Conservation (phyloP, 139 green algal genomes). For the Limnomonas spitsbergensis region DNA sequence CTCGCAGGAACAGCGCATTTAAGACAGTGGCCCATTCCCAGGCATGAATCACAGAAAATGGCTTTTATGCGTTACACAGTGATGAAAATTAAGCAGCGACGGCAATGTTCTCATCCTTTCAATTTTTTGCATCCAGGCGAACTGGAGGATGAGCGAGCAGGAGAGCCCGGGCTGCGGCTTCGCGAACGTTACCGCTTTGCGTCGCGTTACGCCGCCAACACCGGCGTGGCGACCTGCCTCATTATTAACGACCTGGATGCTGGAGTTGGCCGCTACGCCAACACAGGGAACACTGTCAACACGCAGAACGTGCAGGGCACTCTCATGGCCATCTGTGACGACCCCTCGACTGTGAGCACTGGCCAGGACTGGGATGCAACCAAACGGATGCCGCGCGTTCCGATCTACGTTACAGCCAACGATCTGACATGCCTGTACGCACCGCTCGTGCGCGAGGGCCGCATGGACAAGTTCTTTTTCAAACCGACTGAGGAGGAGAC, state of each 20-base stretch:
- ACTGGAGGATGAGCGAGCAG: slow-evolving; percentile 40
- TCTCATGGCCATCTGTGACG: slow-evolving; percentile 48
- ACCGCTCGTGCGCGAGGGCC: slow-evolving; percentile 50
- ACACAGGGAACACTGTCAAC: slow-evolving; percentile 47
- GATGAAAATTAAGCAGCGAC: too few species aligned
- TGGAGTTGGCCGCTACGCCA: slow-evolving; percentile 24
- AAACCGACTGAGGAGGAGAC: slow-evolving; percentile 26
- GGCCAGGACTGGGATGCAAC: slow-evolving; percentile 4
- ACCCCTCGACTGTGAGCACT: slow-evolving; percentile 10
- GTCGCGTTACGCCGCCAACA: slow-evolving; percentile 15
- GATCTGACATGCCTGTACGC: slow-evolving; percentile 64
- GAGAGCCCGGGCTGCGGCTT: slow-evolving; percentile 28
- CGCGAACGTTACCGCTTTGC: slow-evolving; percentile 58
- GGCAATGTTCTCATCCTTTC: too few species aligned
- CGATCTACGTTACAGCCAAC: slow-evolving; percentile 43
- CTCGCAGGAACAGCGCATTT: too few species aligned
- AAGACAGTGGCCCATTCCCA: too few species aligned
- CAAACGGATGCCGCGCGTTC: slow-evolving; percentile 17
- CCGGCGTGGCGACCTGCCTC: slow-evolving; percentile 25
- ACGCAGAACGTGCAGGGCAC: slow-evolving; percentile 34
- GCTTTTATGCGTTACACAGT: too few species aligned
- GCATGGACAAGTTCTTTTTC: slow-evolving; percentile 41
- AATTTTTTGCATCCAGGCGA: too few species aligned
- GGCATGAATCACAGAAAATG: too few species aligned
- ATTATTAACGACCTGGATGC: slow-evolving; percentile 46